Percentiles rank a stretch among this genome's conserved stretches.
phyloP scores from a whole-genome alignment of 202 grass and related monocot genomes.

The Zoysia matrella region DNA sequence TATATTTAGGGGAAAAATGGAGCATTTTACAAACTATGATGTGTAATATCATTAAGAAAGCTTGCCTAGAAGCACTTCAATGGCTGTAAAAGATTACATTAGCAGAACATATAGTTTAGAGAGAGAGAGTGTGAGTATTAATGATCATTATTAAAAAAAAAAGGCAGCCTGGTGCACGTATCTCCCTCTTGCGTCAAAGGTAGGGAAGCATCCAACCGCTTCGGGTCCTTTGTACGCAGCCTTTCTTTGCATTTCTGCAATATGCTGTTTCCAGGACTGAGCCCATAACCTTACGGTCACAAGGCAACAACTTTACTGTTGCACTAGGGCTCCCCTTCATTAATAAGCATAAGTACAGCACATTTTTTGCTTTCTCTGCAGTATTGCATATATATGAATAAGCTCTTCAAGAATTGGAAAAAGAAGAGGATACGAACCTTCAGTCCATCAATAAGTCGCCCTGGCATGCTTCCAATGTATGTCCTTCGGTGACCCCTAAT shows the following conservation, averaged over 20 bases:
- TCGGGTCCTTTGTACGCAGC: no score
- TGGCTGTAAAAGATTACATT: not conserved
- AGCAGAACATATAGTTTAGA: conserved; percentile 14
- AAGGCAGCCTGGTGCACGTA: no score
- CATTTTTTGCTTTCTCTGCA: not conserved
- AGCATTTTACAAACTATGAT: conserved; percentile 3
- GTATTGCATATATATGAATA: not conserved
- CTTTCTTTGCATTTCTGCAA: no score
- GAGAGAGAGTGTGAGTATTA: not conserved
- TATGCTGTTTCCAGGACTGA: no score
- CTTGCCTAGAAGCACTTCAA: conserved; percentile 13
- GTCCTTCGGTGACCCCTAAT: conserved; percentile 98
- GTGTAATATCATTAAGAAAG: not conserved
- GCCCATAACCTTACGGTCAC: no score
- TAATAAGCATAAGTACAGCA: not conserved
- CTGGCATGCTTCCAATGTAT: conserved; percentile 99
- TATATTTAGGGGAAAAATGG: not conserved
- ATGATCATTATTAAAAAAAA: not conserved
- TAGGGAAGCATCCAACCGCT: no score
- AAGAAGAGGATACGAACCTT: conserved; percentile 59
- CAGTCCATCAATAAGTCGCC: conserved; percentile 93
- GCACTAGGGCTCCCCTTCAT: no score
- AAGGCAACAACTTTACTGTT: no score
- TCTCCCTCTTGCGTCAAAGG: no score
- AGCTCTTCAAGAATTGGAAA: conserved; percentile 31